Evolutionary conservation across 1,284 basidiomycete species (phyloP), one percentile per base, ranked within the genome.

Genomic region (Leccinum glutinopallens): DNA sequence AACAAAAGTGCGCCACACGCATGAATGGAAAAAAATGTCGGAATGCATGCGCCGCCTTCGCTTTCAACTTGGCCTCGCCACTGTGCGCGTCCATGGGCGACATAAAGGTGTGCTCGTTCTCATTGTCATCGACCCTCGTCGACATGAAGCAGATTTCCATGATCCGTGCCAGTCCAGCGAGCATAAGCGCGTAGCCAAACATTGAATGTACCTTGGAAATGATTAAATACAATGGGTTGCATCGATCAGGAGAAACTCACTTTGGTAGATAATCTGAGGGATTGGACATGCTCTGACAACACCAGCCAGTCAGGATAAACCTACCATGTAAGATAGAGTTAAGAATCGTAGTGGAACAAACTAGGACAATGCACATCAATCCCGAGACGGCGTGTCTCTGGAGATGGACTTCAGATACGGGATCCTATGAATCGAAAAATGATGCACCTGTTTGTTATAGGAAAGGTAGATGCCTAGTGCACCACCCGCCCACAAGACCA

Each of bases 211-310:
- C 90, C 89, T 92, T 29, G 22, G 22, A 22, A 22, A 22, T 22
- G 22, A 2, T 22, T n/a, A n/a, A n/a, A n/a, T n/a, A n/a, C n/a
- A n/a, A n/a, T n/a, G n/a, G n/a, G n/a, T n/a, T n/a, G n/a, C n/a
- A n/a, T n/a, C n/a, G n/a, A n/a, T n/a, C n/a, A 22, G 22, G 22
- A 22, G 22, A 22, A 22, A 22, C 22, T 22, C 22, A 22, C 22
- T 22, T 22, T 22, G 22, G 22, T 22, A 2, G 22, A 22, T 22
- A 22, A 22, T 22, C 22, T 22, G 22, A 96, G 80, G 9, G 86
- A 87, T 79, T 98, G 96, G 2, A 85, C 87, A 70, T 98, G 96
- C 49, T 92, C 89, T 4, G 92, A 92, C 94, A 98, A 97, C 0
- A 92, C 91, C 94, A 97, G 2, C 96, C 96, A 0, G 95, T 97